phyloP scores from a whole-genome alignment of 1,284 basidiomycete genomes.

The Fomitopsis betulina region DNA sequence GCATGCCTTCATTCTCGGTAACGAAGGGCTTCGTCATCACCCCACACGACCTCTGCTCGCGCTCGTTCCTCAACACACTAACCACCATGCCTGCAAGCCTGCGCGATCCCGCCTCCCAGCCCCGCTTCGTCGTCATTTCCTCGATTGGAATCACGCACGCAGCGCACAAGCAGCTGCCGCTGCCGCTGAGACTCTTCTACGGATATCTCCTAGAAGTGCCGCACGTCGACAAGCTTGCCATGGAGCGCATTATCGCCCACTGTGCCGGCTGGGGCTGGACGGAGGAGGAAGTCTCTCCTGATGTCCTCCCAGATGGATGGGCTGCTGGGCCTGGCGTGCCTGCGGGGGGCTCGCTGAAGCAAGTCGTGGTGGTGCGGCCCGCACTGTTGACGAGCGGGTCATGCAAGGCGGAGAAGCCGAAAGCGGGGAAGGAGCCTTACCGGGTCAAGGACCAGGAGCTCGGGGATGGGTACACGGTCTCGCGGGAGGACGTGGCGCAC shows the following conservation, averaged over 20 bases:
- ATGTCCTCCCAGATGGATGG: conserved; percentile 42
- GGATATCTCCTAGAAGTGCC: conserved; percentile 34
- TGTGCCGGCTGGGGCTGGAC: conserved; percentile 43
- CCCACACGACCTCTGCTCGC: conserved; percentile 48
- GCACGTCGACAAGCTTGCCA: conserved; percentile 54
- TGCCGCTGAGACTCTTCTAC: conserved; percentile 45
- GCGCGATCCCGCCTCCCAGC: conserved; percentile 25
- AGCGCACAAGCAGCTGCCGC: conserved; percentile 43
- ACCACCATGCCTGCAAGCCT: conserved; percentile 36
- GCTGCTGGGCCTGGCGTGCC: conserved; percentile 33
- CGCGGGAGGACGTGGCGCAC: conserved; percentile 59
- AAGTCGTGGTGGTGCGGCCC: conserved; percentile 49
- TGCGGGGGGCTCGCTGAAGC: conserved; percentile 33
- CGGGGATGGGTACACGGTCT: conserved; percentile 46
- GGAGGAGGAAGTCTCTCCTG: conserved; percentile 31
- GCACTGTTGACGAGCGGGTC: conserved; percentile 53
- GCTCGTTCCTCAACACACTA: conserved; percentile 43
- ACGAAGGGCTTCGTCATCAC: conserved; percentile 38
- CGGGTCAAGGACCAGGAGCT: conserved; percentile 31
- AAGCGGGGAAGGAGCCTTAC: conserved; percentile 30
- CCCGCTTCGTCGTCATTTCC: conserved; percentile 49
- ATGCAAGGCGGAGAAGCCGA: conserved; percentile 41
- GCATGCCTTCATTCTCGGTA: conserved; percentile 35
- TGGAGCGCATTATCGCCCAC: conserved; percentile 44
- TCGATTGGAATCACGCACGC: conserved; percentile 45